These are phyloP conservation scores for Podaxis sp. DNA, from an alignment of 768 basidiomycete genomes.

Conservation along the genomic window DNA sequence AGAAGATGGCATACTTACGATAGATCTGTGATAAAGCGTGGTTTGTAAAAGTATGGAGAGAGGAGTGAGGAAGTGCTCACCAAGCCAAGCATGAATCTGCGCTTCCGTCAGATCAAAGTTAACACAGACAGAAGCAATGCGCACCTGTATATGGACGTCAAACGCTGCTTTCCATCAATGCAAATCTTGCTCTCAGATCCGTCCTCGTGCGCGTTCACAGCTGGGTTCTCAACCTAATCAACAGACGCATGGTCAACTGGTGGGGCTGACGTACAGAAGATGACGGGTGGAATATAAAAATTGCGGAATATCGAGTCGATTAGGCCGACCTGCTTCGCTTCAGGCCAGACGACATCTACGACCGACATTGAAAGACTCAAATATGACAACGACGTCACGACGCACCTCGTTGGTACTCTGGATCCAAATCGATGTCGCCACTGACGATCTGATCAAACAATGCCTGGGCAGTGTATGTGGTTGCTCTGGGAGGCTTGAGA, in stretches of 20 bases:
- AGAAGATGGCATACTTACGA: neutral
- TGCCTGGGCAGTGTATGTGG: constrained; percentile 63
- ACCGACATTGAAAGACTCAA: neutral
- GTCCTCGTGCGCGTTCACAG: constrained; percentile 53
- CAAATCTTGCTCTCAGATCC: constrained; percentile 67
- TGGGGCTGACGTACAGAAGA: constrained; percentile 50
- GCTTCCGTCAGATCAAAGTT: neutral
- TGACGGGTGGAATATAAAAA: constrained; percentile 63
- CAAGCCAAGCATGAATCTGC: constrained; percentile 71
- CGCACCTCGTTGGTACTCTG: constrained; percentile 77
- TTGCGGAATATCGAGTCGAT: constrained; percentile 80
- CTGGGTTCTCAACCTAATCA: constrained; percentile 19
- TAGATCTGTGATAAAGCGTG: no score
- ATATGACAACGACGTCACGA: neutral
- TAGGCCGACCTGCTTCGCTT: constrained; percentile 69
- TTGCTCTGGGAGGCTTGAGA: constrained; percentile 55
- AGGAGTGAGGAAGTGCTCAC: neutral
- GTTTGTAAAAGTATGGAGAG: neutral
- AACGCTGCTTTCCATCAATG: constrained; percentile 80
- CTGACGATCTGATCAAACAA: constrained; percentile 64
- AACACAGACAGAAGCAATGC: constrained; percentile 21
- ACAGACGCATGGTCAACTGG: neutral
- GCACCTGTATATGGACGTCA: constrained; percentile 72
- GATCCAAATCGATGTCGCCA: constrained; percentile 68
- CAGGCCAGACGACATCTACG: constrained; percentile 78